Conservation (phyloP, 2,329 filamentous ascomycete genomes). For the Exserohilum turcica region DNA sequence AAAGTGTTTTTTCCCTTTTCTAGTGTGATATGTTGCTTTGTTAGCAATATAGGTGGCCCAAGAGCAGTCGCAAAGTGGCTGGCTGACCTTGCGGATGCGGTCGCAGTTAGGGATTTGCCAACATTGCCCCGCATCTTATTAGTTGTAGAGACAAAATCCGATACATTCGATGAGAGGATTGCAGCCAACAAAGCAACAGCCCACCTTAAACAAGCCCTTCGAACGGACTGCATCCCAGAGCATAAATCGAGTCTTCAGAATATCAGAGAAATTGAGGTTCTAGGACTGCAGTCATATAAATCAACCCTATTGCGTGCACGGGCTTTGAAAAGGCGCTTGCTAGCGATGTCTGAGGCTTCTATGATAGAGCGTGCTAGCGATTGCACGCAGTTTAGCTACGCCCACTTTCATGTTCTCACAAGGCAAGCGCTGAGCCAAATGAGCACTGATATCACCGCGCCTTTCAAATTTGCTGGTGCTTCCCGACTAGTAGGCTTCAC, state of each 20-base stretch:
- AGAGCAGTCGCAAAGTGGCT: constrained; percentile 1
- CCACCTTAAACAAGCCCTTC: background rate
- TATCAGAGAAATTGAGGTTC: constrained; percentile 4
- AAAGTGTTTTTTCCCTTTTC: constrained; percentile 3
- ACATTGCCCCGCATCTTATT: constrained; percentile 24
- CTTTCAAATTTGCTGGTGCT: constrained; percentile 20
- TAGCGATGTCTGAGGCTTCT: constrained; percentile 1
- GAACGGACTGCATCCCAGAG: too few relatives aligned
- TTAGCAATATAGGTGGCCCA: constrained; percentile 1
- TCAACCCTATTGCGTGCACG: background rate
- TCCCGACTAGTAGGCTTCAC: constrained; percentile 24
- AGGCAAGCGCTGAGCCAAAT: too few relatives aligned
- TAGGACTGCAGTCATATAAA: constrained; percentile 5
- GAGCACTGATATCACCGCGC: background rate
- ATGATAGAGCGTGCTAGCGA: constrained; percentile 1
- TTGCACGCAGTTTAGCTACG: constrained; percentile 9
- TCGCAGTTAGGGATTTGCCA: background rate
- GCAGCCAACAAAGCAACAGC: background rate
- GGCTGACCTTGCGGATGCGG: background rate
- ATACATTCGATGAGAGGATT: constrained; percentile 23
- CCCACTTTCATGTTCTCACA: constrained; percentile 11
- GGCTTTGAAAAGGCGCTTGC: constrained; percentile 5
- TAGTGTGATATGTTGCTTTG: constrained; percentile 8
- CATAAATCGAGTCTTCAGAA: too few relatives aligned
- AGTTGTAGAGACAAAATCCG: constrained; percentile 26